Base-by-base conservation (phyloP, 306 rosid genomes). In the Cicer bijugum region DNA sequence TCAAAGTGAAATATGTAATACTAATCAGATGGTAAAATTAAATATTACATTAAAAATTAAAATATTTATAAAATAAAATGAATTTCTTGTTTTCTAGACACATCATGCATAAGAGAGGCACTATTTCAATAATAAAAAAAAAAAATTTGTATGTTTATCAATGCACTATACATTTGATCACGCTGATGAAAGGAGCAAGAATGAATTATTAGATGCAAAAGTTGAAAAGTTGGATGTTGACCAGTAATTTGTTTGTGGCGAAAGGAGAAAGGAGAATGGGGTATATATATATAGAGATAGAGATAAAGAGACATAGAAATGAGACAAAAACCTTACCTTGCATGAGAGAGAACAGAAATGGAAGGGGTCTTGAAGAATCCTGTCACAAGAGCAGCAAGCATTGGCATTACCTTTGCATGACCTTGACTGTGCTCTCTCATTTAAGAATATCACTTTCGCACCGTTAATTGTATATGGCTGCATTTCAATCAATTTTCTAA, bases 321-420 rank as follows among this genome's bases (percentile, higher is more conserved):
- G 60, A 70, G 79, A 50, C 66, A 12, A 45, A 14, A 62, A 87
- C 1, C 50, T 5, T 53, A 60, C 98, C 98, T 93, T 93, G 98
- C 98, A 93, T 12, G 98, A 88, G 80, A 93, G 97, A 56, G 98
- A 93, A 50, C 98, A 93, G 86, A 86, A 93, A 63, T 84, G 89
- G 72, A 93, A 90, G 7, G 98, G 97, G 16, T 90, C 89, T 75
- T 93, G 98, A 67, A 93, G 98, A 80, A 89, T 90, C 84, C 98
- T 81, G 75, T 90, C 91, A 67, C 98, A 93, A 53, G 90, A 86
- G 78, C 78, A 84, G 85, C 98, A 90, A 59, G 86, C 75, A 17
- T 93, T 93, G 84, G 90, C 87, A 70, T 89, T 63, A 39, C 89
- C 90, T 72, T 84, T 90, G 88, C 87, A 85, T 71, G 89, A 80